Evolutionary conservation across 371 early-diverging fungal genomes (phyloP), one percentile per base, ranked within the genome.

Genomic region (Mucor irregularis): DNA sequence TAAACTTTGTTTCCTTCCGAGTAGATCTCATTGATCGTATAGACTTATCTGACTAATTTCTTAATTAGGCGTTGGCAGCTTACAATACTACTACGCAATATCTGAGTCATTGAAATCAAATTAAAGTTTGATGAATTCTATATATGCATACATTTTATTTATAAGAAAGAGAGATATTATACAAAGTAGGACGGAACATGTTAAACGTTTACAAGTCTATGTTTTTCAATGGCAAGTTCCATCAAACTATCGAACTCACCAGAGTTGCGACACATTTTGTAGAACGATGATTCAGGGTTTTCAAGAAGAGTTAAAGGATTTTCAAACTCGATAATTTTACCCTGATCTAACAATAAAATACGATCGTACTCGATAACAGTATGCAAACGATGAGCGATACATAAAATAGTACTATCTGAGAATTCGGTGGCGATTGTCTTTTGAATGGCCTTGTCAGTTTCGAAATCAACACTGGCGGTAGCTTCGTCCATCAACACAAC

Each of bases 351-450:
- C 1, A 96, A 92, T 31, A 95, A 54, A 8, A 96, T 85, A 51
- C 81, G 71, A 68, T 97, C 93, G 53, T 89, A 93, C 44, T 90
- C 91, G 38, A 92, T 80, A 8, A 95, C 85, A 1, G 94, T 93
- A 19, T 83, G 78, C 33, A 93, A 70, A 19, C 92, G 86, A 58
- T 94, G 94, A 3, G 93, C 91, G 64, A 95, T 89, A 33, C 91
- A 88, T 7, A 96, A 53, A 1, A 92, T 87, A 0, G 93, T 93
- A 25, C 71, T 65, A 22, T 80, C 73, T 9, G 70, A 64, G 71
- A 91, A 89, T 17, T 83, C 80, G 2, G 62, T 63, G 22, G 84
- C 73, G 50, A 94, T 86, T 0, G 85, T 77, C 34, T 72, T 64
- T 58, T 90, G 92, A 40, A 95, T 77, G 25, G 80, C 66, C 16